Percentiles rank a stretch among this genome's conserved stretches.
phyloP scores from a whole-genome alignment of 2,329 filamentous ascomycete species.

The Arthrobotrys pseudoclavata region DNA sequence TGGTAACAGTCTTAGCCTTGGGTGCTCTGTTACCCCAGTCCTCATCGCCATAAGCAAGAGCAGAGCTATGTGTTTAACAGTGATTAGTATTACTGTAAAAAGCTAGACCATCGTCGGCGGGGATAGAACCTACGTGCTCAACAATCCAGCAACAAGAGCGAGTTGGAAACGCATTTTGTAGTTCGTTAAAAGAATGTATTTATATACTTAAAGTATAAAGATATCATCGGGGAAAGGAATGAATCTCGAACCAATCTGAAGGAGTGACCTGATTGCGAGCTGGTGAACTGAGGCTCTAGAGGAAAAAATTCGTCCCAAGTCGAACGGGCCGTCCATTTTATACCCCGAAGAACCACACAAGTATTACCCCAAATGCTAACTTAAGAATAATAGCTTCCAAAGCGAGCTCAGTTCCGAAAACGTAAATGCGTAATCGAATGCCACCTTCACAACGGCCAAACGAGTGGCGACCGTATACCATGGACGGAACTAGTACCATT shows the following conservation, averaged over 20 bases:
- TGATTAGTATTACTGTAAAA: neutral
- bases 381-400: constrained; percentile 9
- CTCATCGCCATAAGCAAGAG: constrained; percentile 1
- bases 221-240: neutral
- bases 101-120: too few species aligned
- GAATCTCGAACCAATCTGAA: constrained; percentile 1
- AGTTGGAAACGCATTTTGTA: constrained; percentile 19
- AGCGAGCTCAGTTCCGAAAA: constrained; percentile 10
- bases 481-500: constrained; percentile 30
- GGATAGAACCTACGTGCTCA: neutral
- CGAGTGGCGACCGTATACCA: constrained; percentile 4
- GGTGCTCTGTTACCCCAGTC: neutral
- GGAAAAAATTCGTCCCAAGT: neutral
- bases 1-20: constrained; percentile 9
- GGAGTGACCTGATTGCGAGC: constrained; percentile 4
- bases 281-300: constrained; percentile 12
- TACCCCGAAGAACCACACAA: neutral
- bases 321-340: constrained; percentile 1
- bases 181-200: constrained; percentile 5
- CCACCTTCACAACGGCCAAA: constrained; percentile 1
- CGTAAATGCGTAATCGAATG: constrained; percentile 1
- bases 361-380: neutral
- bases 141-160: constrained; percentile 13
- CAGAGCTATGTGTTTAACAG: neutral
- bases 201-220: neutral